Conservation (phyloP, 1,139 yeast genomes). For the Hansenula lynferdii region DNA sequence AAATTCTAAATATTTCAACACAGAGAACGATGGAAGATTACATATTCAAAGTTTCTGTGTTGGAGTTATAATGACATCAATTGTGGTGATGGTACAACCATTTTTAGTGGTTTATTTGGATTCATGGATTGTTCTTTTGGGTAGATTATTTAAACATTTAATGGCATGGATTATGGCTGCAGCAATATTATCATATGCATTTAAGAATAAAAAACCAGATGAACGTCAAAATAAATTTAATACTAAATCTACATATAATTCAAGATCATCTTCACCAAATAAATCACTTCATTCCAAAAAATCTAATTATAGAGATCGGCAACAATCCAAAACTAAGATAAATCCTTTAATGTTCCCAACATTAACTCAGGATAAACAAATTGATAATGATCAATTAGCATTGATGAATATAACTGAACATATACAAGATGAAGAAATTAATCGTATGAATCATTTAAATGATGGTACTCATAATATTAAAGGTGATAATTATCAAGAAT, state of each 20-base stretch:
- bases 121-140: conserved; percentile 17
- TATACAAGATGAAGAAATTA: conserved; percentile 13
- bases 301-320: neutral
- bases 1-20: conserved; percentile 15
- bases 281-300: neutral
- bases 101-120: conserved; percentile 16
- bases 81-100: conserved; percentile 18
- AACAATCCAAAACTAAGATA: neutral
- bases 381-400: neutral
- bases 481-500: conserved; percentile 13
- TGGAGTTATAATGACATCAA: conserved; percentile 13
- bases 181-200: conserved; percentile 11
- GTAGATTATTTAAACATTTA: conserved; percentile 15
- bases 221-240: conserved; percentile 5
- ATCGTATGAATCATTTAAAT: too few species aligned
- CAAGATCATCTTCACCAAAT: conserved; percentile 4
- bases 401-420: conserved; percentile 16
- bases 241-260: neutral
- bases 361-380: too few species aligned
- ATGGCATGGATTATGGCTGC: conserved; percentile 16
- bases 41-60: conserved; percentile 20
- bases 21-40: conserved; percentile 14
- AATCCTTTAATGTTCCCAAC: neutral
- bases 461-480: too few species aligned
- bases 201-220: conserved; percentile 6